A percentile compares a stretch with the other conserved stretches of the same genome.
Evolutionary conservation across 345 rosid species (phyloP).

Genomic region (Rhodomyrtus tomentosa): DNA sequence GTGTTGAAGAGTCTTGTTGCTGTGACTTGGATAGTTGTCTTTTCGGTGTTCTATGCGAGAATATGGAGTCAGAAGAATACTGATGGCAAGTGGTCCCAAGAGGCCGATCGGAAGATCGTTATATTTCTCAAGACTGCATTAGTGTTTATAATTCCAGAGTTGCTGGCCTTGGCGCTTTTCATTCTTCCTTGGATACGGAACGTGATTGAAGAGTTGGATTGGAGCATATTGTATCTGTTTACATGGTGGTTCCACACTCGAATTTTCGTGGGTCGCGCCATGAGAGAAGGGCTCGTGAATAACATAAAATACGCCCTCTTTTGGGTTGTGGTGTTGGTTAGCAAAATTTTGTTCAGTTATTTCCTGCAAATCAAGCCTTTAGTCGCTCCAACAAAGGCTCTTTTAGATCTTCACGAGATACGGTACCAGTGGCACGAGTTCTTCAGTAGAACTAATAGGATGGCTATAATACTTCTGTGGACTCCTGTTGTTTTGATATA

Average conservation of each 20-base stretch:
- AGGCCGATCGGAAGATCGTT: constrained; percentile 44
- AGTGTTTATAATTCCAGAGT: constrained; percentile 61
- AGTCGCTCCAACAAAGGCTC: constrained; percentile 54
- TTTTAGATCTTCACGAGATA: constrained; percentile 16
- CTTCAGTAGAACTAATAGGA: constrained; percentile 48
- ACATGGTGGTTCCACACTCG: constrained; percentile 92
- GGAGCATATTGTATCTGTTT: constrained; percentile 40
- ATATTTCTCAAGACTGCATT: constrained; percentile 56
- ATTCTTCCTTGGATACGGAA: constrained; percentile 81
- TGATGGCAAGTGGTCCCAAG: constrained; percentile 44
- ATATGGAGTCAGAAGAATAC: constrained; percentile 73
- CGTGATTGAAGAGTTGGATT: constrained; percentile 57
- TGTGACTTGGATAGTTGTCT: constrained; percentile 59
- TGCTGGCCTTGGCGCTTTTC: constrained; percentile 60
- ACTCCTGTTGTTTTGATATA: constrained; percentile 66
- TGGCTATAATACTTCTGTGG: constrained; percentile 57
- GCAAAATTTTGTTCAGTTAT: constrained; percentile 75
- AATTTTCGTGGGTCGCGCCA: constrained; percentile 76
- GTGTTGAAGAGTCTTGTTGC: constrained; percentile 60
- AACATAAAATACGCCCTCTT: constrained; percentile 68
- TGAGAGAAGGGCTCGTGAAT: constrained; percentile 78
- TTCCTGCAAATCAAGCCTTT: constrained; percentile 72
- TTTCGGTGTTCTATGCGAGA: constrained; percentile 59
- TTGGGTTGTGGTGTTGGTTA: constrained; percentile 48
- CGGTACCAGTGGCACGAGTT: constrained; percentile 61